These are phyloP conservation scores for Auriscalpium microsporum DNA, from an alignment of 768 basidiomycete species.

Conservation along the genomic window DNA sequence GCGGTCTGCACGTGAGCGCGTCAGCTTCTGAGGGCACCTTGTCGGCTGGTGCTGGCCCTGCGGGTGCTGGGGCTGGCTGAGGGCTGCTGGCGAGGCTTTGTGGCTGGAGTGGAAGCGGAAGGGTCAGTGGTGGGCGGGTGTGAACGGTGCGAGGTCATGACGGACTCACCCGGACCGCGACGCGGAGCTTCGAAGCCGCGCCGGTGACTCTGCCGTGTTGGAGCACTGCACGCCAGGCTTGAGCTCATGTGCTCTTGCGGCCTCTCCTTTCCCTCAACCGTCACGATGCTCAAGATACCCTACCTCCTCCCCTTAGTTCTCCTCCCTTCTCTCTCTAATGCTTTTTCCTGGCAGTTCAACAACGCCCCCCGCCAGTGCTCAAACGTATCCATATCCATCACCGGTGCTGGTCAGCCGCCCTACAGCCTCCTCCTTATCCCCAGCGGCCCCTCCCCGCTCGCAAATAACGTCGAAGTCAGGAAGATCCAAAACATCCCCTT, in stretches of 20 bases:
- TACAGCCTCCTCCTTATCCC: constrained; percentile 64
- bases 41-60: no score
- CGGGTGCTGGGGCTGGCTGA: no score
- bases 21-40: no score
- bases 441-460: constrained; percentile 51
- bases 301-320: constrained; percentile 8
- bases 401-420: constrained; percentile 56
- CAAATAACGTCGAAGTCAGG: constrained; percentile 56
- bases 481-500: constrained; percentile 51
- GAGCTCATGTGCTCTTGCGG: not conserved
- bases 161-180: no score
- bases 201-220: not conserved
- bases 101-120: no score
- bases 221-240: no score
- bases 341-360: constrained; percentile 35
- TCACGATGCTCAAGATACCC: constrained; percentile 8
- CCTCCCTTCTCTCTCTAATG: constrained; percentile 25
- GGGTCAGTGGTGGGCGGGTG: no score
- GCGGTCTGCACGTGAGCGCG: no score
- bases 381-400: constrained; percentile 49
- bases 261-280: not conserved
- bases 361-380: constrained; percentile 55
- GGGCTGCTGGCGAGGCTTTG: no score
- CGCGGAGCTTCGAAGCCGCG: no score
- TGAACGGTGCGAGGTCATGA: no score